These are phyloP conservation scores for Kokia cookei DNA, from an alignment of 441 rosid genomes.

Conservation along the genomic window DNA sequence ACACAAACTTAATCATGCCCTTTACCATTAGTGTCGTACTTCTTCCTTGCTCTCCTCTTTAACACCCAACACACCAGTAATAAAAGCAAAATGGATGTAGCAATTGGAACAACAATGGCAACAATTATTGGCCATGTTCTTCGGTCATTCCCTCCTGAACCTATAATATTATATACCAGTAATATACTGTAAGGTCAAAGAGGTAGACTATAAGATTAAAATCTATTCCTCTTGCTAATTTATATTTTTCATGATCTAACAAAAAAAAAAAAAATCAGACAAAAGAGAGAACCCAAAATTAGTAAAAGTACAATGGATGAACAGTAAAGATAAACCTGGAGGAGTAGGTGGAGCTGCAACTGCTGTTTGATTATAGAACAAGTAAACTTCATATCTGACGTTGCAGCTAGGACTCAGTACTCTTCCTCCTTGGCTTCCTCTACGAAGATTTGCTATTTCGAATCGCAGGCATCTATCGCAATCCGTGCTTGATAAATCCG, in stretches of 20 bases:
- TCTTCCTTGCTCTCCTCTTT: background rate
- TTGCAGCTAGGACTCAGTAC: background rate
- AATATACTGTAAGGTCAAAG: too few relatives aligned
- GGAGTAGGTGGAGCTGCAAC: background rate
- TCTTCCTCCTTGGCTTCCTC: background rate
- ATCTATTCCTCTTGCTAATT: too few relatives aligned
- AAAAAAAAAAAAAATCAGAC: too few relatives aligned
- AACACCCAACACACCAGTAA: background rate
- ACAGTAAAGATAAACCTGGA: background rate
- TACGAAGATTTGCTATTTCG: background rate
- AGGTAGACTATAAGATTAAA: too few relatives aligned
- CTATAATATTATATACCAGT: background rate
- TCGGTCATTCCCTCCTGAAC: background rate
- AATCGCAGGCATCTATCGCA: constrained; percentile 33
- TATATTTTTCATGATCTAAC: too few relatives aligned
- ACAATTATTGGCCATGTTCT: background rate
- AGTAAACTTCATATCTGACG: background rate
- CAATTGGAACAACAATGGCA: background rate
- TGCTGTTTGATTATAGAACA: background rate
- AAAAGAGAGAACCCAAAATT: background rate
- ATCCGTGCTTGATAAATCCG: constrained; percentile 21
- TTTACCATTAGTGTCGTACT: background rate
- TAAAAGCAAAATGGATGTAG: background rate
- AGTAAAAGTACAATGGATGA: background rate
- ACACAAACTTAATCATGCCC: background rate